Percentiles rank a stretch among this genome's conserved stretches.
phyloP scores from a whole-genome alignment of 768 basidiomycete genomes.

The Steccherinum ochraceum region DNA sequence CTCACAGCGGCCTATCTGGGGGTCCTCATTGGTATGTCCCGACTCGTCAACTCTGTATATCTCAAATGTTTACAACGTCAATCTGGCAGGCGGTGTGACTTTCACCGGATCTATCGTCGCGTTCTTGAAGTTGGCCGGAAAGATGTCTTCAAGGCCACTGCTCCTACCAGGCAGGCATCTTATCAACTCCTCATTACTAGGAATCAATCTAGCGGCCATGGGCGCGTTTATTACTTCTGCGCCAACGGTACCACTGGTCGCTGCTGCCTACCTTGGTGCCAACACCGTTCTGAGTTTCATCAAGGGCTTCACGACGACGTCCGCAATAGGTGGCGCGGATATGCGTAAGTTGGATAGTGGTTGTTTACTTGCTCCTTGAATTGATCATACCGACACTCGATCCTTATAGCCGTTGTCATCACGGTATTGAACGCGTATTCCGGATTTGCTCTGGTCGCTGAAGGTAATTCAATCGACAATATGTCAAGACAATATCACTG shows the following conservation, averaged over 20 bases:
- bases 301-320: conserved; percentile 82
- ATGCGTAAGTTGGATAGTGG: conserved; percentile 88
- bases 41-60: background rate
- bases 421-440: conserved; percentile 89
- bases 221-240: conserved; percentile 68
- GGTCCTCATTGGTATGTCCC: conserved; percentile 71
- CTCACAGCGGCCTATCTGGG: conserved; percentile 82
- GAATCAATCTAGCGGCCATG: conserved; percentile 67
- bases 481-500: background rate
- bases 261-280: conserved; percentile 70
- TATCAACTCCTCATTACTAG: conserved; percentile 66
- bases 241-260: conserved; percentile 64
- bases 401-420: conserved; percentile 69
- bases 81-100: conserved; percentile 76
- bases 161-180: conserved; percentile 72
- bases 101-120: conserved; percentile 90
- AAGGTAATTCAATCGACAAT: conserved; percentile 39
- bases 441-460: conserved; percentile 86
- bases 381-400: conserved; percentile 6
- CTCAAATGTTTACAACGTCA: no score
- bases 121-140: conserved; percentile 81
- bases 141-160: conserved; percentile 70
- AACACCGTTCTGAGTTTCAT: conserved; percentile 76
- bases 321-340: conserved; percentile 89
- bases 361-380: conserved; percentile 2